These are phyloP conservation scores for Drosera spatulata DNA, from an alignment of 179 eudicot species.

Conservation along the genomic window DNA sequence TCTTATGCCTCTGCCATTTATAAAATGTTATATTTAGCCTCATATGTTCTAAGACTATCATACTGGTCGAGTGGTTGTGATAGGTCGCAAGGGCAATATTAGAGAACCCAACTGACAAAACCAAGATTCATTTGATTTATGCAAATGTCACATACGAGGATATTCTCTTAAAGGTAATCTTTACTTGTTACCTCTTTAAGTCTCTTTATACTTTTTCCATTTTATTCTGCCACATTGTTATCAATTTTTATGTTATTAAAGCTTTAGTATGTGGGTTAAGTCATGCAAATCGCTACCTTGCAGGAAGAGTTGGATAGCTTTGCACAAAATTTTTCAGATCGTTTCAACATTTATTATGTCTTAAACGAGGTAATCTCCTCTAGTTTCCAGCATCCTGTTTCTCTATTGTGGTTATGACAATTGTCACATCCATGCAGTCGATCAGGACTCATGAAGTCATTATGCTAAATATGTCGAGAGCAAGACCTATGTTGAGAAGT, in stretches of 20 bases:
- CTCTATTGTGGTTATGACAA: no score
- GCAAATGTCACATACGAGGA: conserved; percentile 83
- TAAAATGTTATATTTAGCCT: background rate
- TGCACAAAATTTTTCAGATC: conserved; percentile 52
- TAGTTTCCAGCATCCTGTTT: background rate
- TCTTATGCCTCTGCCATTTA: background rate
- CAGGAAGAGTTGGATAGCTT: conserved; percentile 79
- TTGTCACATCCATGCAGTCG: background rate
- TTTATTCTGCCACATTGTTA: no score
- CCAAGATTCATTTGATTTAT: conserved; percentile 74
- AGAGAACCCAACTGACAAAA: conserved; percentile 74
- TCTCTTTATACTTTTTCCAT: background rate
- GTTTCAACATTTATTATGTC: conserved; percentile 48
- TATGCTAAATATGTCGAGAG: no score
- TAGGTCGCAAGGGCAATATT: conserved; percentile 82
- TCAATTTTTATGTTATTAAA: no score
- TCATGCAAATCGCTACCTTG: background rate
- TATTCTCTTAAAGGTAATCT: conserved; percentile 78
- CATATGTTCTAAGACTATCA: background rate
- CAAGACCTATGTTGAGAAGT: no score
- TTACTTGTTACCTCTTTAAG: background rate
- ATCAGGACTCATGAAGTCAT: no score
- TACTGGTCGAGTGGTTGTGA: background rate
- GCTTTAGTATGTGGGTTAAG: no score
- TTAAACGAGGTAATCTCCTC: conserved; percentile 22